These are phyloP conservation scores for Debaryomyces hansenii DNA, from an alignment of 805 yeast species.

Conservation along the genomic window DNA sequence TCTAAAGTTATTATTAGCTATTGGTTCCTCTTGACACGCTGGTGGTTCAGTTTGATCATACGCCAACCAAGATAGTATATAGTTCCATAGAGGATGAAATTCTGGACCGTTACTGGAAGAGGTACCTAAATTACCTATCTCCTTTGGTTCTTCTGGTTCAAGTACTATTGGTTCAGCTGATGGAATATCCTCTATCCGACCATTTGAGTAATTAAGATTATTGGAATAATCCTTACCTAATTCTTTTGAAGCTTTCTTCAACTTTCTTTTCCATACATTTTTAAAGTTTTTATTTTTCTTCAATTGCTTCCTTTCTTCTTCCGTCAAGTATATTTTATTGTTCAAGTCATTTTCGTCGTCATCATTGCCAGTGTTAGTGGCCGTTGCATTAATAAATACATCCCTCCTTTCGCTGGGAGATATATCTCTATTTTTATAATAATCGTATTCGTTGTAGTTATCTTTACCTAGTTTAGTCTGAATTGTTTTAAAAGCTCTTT, in stretches of 20 bases:
- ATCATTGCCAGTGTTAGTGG: conserved; percentile 12
- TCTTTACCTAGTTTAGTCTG: conserved; percentile 29
- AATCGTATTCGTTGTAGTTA: conserved; percentile 35
- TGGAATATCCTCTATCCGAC: neutral
- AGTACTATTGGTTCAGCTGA: neutral
- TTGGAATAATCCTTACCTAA: conserved; percentile 12
- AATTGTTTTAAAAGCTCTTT: conserved; percentile 27
- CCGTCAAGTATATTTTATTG: conserved; percentile 6
- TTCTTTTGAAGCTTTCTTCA: conserved; percentile 23
- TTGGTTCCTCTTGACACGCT: neutral
- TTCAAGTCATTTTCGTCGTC: conserved; percentile 11
- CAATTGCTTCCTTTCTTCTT: conserved; percentile 9
- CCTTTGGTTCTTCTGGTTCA: conserved; percentile 3
- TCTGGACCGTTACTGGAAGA: conserved; percentile 3
- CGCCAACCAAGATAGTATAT: conserved; percentile 36
- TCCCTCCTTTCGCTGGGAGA: conserved; percentile 1
- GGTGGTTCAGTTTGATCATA: conserved; percentile 16
- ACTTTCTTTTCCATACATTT: conserved; percentile 16
- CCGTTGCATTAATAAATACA: conserved; percentile 3
- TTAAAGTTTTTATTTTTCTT: conserved; percentile 15
- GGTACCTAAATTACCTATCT: neutral
- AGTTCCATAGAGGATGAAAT: conserved; percentile 40
- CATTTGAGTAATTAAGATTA: neutral
- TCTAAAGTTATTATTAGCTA: neutral
- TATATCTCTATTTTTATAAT: conserved; percentile 22